These are phyloP conservation scores for Coemansia sp. DNA, from an alignment of 192 early-diverging fungal genomes.

Conservation along the genomic window DNA sequence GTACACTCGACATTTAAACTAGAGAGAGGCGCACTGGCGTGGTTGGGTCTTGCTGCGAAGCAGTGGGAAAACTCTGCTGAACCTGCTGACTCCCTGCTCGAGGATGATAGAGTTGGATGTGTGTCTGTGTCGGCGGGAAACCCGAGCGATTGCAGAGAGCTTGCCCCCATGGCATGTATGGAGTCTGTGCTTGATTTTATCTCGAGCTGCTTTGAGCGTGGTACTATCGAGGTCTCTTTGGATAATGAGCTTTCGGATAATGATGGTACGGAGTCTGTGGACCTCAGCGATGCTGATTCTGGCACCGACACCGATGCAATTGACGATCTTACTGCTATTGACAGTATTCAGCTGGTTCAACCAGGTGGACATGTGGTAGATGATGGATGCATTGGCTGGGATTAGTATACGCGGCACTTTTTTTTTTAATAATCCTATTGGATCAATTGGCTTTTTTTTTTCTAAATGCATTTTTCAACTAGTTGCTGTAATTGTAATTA, in stretches of 20 bases:
- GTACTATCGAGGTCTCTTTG: neutral
- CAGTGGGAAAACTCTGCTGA: slow-evolving; percentile 33
- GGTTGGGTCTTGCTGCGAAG: slow-evolving; percentile 26
- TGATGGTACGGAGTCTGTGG: neutral
- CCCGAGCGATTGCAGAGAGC: slow-evolving; percentile 26
- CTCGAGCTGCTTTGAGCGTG: slow-evolving; percentile 25
- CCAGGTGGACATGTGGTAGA: neutral
- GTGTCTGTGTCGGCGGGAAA: slow-evolving; percentile 28
- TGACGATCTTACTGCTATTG: neutral
- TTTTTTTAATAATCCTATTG: neutral
- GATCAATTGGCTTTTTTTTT: too few species aligned
- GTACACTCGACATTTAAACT: slow-evolving; percentile 34
- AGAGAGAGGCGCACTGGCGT: slow-evolving; percentile 9
- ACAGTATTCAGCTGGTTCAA: slow-evolving; percentile 1
- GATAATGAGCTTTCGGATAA: neutral
- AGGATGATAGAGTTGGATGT: slow-evolving; percentile 22
- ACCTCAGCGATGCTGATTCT: neutral
- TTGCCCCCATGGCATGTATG: slow-evolving; percentile 39
- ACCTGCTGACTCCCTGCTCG: neutral
- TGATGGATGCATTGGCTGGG: slow-evolving; percentile 1
- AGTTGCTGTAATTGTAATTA: too few species aligned
- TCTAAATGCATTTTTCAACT: too few species aligned
- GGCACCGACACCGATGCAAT: neutral
- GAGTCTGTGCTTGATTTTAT: slow-evolving; percentile 34
- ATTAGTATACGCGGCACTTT: neutral